phyloP scores from a whole-genome alignment of 305 asterid species.

The Salvia sclarea region DNA sequence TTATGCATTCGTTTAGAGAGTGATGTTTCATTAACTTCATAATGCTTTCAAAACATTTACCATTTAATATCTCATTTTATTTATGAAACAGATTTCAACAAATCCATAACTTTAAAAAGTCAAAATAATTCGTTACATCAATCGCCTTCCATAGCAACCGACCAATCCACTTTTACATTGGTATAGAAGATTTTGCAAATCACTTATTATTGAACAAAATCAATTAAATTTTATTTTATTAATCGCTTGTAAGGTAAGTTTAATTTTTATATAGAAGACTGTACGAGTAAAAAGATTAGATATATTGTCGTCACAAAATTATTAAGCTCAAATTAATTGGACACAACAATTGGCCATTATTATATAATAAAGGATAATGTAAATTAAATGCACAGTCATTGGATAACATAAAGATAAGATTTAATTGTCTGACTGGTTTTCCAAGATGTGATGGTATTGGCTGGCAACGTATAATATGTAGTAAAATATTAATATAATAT shows the following conservation, averaged over 20 bases:
- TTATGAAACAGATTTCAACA: too few relatives aligned
- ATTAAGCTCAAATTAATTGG: too few relatives aligned
- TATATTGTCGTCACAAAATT: too few relatives aligned
- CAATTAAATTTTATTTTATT: background rate
- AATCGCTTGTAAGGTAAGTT: background rate
- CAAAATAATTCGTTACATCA: too few relatives aligned
- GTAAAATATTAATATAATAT: too few relatives aligned
- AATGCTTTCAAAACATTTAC: too few relatives aligned
- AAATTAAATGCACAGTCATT: background rate
- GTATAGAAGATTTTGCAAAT: background rate
- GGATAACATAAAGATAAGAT: background rate
- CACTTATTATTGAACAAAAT: background rate
- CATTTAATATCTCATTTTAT: too few relatives aligned
- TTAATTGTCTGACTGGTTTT: background rate
- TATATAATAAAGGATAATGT: background rate
- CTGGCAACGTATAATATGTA: background rate
- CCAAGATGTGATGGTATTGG: background rate
- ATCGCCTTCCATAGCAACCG: background rate
- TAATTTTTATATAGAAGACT: background rate
- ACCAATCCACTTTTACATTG: background rate
- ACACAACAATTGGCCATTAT: background rate
- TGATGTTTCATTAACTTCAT: too few relatives aligned
- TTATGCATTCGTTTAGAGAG: too few relatives aligned
- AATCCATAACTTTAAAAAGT: too few relatives aligned
- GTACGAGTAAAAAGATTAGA: too few relatives aligned